These are phyloP conservation scores for Vaccinium macrocarpon DNA, from an alignment of 148 eudicot species.

Conservation along the genomic window DNA sequence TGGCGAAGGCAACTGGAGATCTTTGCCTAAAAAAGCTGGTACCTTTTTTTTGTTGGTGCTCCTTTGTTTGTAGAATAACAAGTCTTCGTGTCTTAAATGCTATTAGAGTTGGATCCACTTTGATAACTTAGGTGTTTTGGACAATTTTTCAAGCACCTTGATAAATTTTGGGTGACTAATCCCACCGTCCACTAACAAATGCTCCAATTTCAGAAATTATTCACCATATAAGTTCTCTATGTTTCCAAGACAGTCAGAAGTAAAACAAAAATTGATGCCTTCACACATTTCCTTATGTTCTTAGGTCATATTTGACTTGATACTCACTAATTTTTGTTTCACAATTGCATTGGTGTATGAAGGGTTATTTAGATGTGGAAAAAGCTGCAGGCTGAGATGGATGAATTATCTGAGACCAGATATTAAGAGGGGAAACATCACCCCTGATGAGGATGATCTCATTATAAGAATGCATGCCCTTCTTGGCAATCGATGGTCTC, in stretches of 20 bases:
- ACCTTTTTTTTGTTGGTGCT: not conserved
- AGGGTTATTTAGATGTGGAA: slow-evolving; percentile 65
- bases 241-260: not conserved
- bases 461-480: slow-evolving; percentile 53
- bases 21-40: slow-evolving; percentile 65
- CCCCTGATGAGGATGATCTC: slow-evolving; percentile 60
- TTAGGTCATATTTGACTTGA: not conserved
- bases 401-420: slow-evolving; percentile 69
- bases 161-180: no score
- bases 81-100: no score
- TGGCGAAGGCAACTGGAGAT: slow-evolving; percentile 73
- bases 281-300: not conserved
- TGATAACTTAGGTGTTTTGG: no score
- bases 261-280: not conserved
- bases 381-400: slow-evolving; percentile 69
- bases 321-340: not conserved
- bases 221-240: not conserved
- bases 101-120: no score
- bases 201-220: not conserved
- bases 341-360: not conserved
- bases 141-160: no score
- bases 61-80: no score
- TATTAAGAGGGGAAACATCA: slow-evolving; percentile 62
- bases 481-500: slow-evolving; percentile 63
- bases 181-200: no score